Percentiles rank a stretch among this genome's conserved stretches.
These are phyloP conservation scores for Cyberlindnera subsufficiens DNA, from an alignment of 805 yeast species.

Conservation along the genomic window DNA sequence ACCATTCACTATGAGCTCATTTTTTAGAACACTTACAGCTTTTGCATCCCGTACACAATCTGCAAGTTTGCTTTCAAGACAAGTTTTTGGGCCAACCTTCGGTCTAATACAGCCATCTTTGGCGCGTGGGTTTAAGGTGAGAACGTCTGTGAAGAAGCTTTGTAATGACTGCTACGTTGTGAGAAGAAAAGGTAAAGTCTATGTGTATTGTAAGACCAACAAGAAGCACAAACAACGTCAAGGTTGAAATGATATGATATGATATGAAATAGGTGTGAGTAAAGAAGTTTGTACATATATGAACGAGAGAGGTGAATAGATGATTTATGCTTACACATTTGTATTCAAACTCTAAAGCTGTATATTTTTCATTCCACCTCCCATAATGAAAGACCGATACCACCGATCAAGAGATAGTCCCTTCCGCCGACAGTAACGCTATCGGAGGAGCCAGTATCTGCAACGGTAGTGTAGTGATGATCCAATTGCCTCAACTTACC, in stretches of 20 bases:
- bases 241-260: slow-evolving; percentile 35
- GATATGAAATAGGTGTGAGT: too few relatives aligned
- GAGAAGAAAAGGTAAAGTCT: slow-evolving; percentile 90
- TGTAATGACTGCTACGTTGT: slow-evolving; percentile 87
- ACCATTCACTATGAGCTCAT: slow-evolving; percentile 7
- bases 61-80: slow-evolving; percentile 11
- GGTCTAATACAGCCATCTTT: slow-evolving; percentile 25
- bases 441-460: slow-evolving; percentile 82
- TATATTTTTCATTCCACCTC: slow-evolving; percentile 10
- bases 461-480: slow-evolving; percentile 67
- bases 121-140: slow-evolving; percentile 79
- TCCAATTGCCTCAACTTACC: slow-evolving; percentile 27
- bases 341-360: neutral
- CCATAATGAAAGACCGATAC: slow-evolving; percentile 73
- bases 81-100: slow-evolving; percentile 9
- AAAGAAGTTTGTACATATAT: too few relatives aligned
- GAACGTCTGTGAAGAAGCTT: slow-evolving; percentile 89
- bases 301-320: neutral
- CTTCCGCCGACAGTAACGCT: slow-evolving; percentile 24
- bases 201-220: slow-evolving; percentile 88
- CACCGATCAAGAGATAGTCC: slow-evolving; percentile 53
- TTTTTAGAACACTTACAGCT: slow-evolving; percentile 15
- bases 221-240: slow-evolving; percentile 95
- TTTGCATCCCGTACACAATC: slow-evolving; percentile 16
- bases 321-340: neutral